phyloP scores from a whole-genome alignment of 1,284 basidiomycete species.

The Mycosarcoma maydis region DNA sequence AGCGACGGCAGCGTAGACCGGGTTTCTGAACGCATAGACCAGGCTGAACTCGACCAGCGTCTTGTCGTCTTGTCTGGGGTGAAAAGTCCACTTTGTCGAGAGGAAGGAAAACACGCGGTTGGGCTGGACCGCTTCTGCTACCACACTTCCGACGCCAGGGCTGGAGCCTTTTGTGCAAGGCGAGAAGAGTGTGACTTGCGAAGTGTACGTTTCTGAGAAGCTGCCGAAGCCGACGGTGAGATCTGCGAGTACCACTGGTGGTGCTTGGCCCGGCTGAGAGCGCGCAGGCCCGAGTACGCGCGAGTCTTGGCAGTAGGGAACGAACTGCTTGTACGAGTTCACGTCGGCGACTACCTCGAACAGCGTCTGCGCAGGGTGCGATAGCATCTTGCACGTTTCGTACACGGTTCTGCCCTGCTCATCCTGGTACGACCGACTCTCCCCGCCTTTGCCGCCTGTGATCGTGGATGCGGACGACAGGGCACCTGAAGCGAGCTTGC shows the following conservation, averaged over 20 bases:
- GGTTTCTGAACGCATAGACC: conserved; percentile 85
- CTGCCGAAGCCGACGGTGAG: conserved; percentile 87
- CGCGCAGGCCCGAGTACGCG: conserved; percentile 71
- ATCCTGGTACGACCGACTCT: conserved; percentile 27
- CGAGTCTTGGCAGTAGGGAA: conserved; percentile 87
- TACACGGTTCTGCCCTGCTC: conserved; percentile 31
- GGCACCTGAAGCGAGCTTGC: conserved; percentile 32
- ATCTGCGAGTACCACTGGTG: conserved; percentile 73
- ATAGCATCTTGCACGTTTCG: conserved; percentile 26
- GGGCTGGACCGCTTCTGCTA: conserved; percentile 42
- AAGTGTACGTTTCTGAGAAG: conserved; percentile 87
- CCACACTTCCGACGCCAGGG: conserved; percentile 29
- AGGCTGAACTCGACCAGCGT: conserved; percentile 69
- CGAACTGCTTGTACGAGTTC: conserved; percentile 82
- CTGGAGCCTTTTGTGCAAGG: conserved; percentile 75
- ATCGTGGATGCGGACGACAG: conserved; percentile 10
- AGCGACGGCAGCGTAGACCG: conserved; percentile 82
- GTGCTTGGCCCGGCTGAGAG: background rate
- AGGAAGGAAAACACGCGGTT: conserved; percentile 85
- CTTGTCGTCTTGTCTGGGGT: conserved; percentile 11
- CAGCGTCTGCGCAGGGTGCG: conserved; percentile 72
- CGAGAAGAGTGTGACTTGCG: conserved; percentile 77
- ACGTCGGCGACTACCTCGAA: conserved; percentile 89
- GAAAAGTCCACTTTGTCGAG: conserved; percentile 74
- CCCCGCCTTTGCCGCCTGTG: background rate